Base-by-base conservation (phyloP, 805 yeast genomes). In the Jamesozyma piceae region DNA sequence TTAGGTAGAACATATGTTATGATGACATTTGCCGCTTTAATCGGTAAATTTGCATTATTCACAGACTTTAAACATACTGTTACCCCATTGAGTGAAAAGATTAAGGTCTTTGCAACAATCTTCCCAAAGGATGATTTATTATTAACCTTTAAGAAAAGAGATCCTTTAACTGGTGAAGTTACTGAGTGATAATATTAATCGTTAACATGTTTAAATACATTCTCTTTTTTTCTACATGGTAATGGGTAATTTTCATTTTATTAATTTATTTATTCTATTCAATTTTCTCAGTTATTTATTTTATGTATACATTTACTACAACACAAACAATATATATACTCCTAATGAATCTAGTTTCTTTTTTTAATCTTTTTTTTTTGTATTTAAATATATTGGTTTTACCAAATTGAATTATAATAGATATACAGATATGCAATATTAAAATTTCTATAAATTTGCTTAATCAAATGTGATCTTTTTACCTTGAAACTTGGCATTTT, bases 91-190 rank as follows among this genome's bases (percentile, higher is more conserved):
- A 80, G 90, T 53, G 98, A 92, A 69, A 80, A 87, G 58, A 88
- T 92, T 58, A 85, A 87, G 60, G 97, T 92, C 32, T 92, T 92
- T 63, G 98, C 98, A 22, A 92, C 98, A 17, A 88, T 92, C 61
- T 92, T 92, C 83, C 98, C 98, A 22, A 79, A 86, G 64, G 98
- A 92, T 67, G 96, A 92, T 63, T 78, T 95, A 60, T 76, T 85
- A 50, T 68, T 92, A 62, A 70, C 79, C 53, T 90, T 89, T 71
- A 71, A 69, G 38, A 68, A 60, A 52, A 78, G 92, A 68, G 83
- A 83, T 48, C 73, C 72, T 46, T 43, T 64, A 30, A 55, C 64
- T 26, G 67, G 67, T 37, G 49, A 61, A 51, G 44, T 54, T 31
- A 40, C 38, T 27, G 60, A 57, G 39, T 57, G 45, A 45, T 9